Conservation (phyloP, 169 alveolate genomes). For the Eimeria zaria region DNA sequence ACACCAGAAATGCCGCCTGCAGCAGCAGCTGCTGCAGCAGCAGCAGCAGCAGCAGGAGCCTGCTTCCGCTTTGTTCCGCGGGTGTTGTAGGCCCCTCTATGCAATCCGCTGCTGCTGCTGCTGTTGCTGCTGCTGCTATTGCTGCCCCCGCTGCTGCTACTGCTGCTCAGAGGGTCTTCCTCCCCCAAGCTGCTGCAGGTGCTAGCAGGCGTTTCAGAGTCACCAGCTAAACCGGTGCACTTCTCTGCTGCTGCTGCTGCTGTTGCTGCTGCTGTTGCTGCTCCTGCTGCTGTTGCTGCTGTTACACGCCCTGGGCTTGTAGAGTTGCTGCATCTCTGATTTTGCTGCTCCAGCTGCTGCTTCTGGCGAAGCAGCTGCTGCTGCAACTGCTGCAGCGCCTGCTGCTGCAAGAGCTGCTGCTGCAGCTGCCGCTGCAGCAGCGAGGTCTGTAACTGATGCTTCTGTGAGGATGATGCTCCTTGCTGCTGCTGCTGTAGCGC, state of each 20-base stretch:
- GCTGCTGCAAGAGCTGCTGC: neutral
- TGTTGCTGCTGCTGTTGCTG: neutral
- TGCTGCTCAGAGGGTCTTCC: too few relatives aligned
- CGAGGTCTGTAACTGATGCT: neutral
- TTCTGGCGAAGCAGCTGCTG: neutral
- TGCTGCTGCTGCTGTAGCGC: conserved; percentile 30
- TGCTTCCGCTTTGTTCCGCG: neutral
- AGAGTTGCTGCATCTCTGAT: neutral
- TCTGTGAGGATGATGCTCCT: neutral
- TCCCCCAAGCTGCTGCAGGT: conserved; percentile 14
- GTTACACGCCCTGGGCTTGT: neutral
- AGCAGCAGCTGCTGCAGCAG: conserved; percentile 7
- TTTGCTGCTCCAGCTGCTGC: neutral
- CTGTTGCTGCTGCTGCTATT: conserved; percentile 28
- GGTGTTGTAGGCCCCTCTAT: neutral
- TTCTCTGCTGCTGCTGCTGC: conserved; percentile 20
- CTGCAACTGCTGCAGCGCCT: conserved; percentile 3
- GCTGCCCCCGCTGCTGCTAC: too few relatives aligned
- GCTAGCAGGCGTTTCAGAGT: neutral
- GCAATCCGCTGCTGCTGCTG: neutral
- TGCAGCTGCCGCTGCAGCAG: conserved; percentile 32
- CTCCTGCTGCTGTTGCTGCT: too few relatives aligned
- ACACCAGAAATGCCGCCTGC: neutral
- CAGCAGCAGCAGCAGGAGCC: conserved; percentile 24
- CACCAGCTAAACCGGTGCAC: neutral